Base-by-base conservation (phyloP, 768 basidiomycete genomes). In the Podaxis carcinomalis region DNA sequence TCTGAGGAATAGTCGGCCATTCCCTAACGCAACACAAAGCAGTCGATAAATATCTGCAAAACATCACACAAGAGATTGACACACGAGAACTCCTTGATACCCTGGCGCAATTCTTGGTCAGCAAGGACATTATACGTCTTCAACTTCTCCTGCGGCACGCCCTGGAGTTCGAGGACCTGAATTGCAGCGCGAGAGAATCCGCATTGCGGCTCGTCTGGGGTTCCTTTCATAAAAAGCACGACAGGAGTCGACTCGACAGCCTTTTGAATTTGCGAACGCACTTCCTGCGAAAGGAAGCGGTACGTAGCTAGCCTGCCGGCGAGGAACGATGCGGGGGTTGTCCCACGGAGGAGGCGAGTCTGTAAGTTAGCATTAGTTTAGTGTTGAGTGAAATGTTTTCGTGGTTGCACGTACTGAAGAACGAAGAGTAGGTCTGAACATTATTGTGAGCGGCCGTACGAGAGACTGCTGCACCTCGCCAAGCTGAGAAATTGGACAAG, bases 151-250 rank as follows among this genome's bases (percentile, higher is more conserved):
- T 75, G 63, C 0, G 89, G 84, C 0, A 98, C 93, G 25, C 87
- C 87, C 46, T 95, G 89, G 40, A 92, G 73, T 51, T 93, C 92
- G 54, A 99, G 80, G 51, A 98, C 86, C 72, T 98, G 95, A 32
- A 94, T 83, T 0, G 90, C 94, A 0, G 96, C 96, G 54, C 96
- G 84, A 16, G 95, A 97, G 82, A 98, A 99, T 11, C 96, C 96
- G 63, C 96, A 98, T 67, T 94, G 87, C 1, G 96, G 96, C 5
- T 79, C 70, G 23, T 86, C 80, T 0, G 92, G 93, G 14, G 90
- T 93, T 9, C 97, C 97, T 72, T 99, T 99, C 96, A 99, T 98
- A 78, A 99, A 98, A 4, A 98, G 78, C 1, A 99, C 97, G 5
- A 98, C 82, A 0, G 95, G 95, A 47, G 83, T 84, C 1, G 82